Base-by-base conservation (phyloP, 805 yeast genomes). In the Ogataea parapolymorpha region DNA sequence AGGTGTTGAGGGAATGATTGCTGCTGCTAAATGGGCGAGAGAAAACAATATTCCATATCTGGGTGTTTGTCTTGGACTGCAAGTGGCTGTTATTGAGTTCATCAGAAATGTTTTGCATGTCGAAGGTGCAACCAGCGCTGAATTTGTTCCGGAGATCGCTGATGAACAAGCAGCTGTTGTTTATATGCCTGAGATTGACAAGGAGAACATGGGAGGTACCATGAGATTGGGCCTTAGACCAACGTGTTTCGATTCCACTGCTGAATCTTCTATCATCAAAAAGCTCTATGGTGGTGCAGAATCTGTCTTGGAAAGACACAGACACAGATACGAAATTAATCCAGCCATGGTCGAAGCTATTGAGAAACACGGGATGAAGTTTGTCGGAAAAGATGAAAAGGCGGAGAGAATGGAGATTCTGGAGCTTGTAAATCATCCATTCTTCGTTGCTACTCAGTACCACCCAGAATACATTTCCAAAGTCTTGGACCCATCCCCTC, bases 21-120 rank as follows among this genome's bases (percentile, higher is more conserved):
- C 86, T 27, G 99, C 98, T 45, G 95, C 97, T 41, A 84, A 86
- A 66, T 93, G 95, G 84, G 99, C 99, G n/a, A 82, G 99, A 70
- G 95, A 85, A 66, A 88, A 88, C 70, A 77, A 83, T 58, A 77
- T 88, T 44, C 99, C 99, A 37, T 93, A 83, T 67, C 74, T 93
- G 59, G 99, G 99, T 64, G 95, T 93, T 48, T 93, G 99, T 70
- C 77, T 93, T 43, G 99, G 99, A 47, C 79, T 93, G 70, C 99
- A 93, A 72, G 79, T 93, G 59, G 99, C 98, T 5, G 95, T 90
- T 29, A 89, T 93, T 58, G 99, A 93, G 64, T 89, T 81, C 62
- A 88, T 82, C 37, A 81, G 98, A 67, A 75, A 80, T 59, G 85
- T 85, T 24, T 67, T 90, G 47, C 89, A 89, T 31, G 62, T 77